A percentile compares a stretch with the other conserved stretches of the same genome.
These are phyloP conservation scores for Naganishia vaughanmartiniae DNA, from an alignment of 768 basidiomycete genomes.

Conservation along the genomic window DNA sequence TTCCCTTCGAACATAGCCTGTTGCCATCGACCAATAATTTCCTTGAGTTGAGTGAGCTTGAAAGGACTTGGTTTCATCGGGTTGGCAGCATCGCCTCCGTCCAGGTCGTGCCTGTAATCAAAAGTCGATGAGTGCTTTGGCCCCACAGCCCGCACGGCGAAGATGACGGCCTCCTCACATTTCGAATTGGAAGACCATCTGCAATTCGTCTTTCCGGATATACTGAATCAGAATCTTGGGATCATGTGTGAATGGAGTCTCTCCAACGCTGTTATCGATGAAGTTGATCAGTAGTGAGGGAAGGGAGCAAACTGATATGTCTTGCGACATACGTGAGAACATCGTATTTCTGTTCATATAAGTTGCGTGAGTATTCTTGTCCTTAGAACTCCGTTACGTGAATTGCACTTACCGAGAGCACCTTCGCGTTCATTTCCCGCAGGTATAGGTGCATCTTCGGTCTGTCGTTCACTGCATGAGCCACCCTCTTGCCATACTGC, in stretches of 20 bases:
- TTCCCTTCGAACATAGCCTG: conserved; percentile 60
- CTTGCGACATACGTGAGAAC: conserved; percentile 35
- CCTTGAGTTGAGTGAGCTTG: conserved; percentile 60
- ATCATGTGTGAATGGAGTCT: conserved; percentile 44
- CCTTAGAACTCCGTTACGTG: conserved; percentile 28
- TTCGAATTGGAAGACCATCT: conserved; percentile 50
- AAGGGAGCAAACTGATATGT: background rate
- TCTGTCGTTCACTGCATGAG: conserved; percentile 46
- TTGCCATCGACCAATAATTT: conserved; percentile 59
- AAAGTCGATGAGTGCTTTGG: background rate
- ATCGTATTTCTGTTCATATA: conserved; percentile 34
- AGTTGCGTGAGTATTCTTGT: background rate
- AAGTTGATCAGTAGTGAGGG: background rate
- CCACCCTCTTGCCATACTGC: background rate
- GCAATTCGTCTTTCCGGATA: conserved; percentile 57
- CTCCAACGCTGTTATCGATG: conserved; percentile 43
- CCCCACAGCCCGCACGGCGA: conserved; percentile 37
- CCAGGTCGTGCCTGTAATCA: conserved; percentile 5
- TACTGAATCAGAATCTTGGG: conserved; percentile 60
- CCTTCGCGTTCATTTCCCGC: conserved; percentile 64
- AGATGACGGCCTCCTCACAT: conserved; percentile 28
- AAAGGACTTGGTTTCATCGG: conserved; percentile 56
- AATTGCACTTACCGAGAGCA: conserved; percentile 59
- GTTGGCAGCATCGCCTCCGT: conserved; percentile 55
- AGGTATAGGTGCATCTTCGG: conserved; percentile 68